phyloP scores from a whole-genome alignment of 306 rosid genomes.

The Pyrus bretschneideri region DNA sequence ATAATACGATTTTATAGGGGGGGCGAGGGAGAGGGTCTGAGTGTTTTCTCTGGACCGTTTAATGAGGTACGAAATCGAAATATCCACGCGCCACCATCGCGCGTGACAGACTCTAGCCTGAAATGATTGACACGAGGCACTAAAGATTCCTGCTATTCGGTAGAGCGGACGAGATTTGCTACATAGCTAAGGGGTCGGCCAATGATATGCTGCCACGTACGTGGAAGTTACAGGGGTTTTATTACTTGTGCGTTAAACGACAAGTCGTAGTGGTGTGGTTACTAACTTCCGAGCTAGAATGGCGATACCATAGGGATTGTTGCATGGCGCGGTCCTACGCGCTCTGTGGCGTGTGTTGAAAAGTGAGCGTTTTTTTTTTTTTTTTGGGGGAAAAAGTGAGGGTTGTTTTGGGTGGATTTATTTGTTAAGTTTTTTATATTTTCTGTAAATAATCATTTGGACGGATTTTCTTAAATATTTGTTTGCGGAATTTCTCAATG shows the following conservation, averaged over 20 bases:
- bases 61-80: neutral
- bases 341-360: constrained; percentile 35
- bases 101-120: constrained; percentile 4
- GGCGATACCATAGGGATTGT: neutral
- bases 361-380: neutral
- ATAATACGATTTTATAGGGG: neutral
- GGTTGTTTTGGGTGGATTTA: constrained; percentile 1
- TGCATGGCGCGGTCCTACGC: neutral
- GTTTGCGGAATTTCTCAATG: neutral
- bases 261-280: neutral
- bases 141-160: constrained; percentile 28
- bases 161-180: neutral
- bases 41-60: constrained; percentile 25
- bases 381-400: neutral
- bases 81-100: constrained; percentile 22
- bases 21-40: neutral
- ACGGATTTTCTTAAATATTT: neutral
- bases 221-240: no score
- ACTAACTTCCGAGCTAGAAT: neutral
- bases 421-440: neutral
- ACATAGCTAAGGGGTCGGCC: accelerated
- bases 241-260: neutral
- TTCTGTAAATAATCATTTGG: constrained; percentile 1
- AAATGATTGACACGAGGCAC: constrained; percentile 30
- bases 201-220: constrained; percentile 7